Conservation (phyloP, 345 rosid genomes). For the Eucalyptus albens region DNA sequence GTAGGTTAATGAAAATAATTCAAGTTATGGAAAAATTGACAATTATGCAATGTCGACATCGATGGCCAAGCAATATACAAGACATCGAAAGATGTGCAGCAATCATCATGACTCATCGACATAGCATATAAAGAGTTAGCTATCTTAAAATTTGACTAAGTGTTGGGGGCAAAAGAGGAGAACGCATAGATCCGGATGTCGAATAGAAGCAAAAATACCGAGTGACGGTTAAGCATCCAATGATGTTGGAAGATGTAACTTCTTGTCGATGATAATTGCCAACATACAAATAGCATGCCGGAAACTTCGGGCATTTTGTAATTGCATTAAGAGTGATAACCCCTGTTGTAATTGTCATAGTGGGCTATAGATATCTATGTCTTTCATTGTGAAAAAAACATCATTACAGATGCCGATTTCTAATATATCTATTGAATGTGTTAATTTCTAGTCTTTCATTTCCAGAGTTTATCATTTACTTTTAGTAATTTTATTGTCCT, state of each 20-base stretch:
- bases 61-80: neutral
- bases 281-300: neutral
- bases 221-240: neutral
- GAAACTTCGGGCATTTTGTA: neutral
- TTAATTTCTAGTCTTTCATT: neutral
- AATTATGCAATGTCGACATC: neutral
- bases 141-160: neutral
- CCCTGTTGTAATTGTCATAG: neutral
- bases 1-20: neutral
- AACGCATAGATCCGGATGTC: neutral
- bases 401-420: neutral
- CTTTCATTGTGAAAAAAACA: neutral
- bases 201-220: neutral
- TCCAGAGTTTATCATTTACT: neutral
- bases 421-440: neutral
- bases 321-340: neutral
- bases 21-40: neutral
- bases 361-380: neutral
- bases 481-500: neutral
- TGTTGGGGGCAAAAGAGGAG: neutral
- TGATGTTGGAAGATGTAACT: neutral
- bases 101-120: neutral
- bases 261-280: neutral
- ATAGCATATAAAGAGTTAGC: neutral
- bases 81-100: neutral